Conservation (phyloP, 129 eudicot genomes). For the Cynara cardunculus region DNA sequence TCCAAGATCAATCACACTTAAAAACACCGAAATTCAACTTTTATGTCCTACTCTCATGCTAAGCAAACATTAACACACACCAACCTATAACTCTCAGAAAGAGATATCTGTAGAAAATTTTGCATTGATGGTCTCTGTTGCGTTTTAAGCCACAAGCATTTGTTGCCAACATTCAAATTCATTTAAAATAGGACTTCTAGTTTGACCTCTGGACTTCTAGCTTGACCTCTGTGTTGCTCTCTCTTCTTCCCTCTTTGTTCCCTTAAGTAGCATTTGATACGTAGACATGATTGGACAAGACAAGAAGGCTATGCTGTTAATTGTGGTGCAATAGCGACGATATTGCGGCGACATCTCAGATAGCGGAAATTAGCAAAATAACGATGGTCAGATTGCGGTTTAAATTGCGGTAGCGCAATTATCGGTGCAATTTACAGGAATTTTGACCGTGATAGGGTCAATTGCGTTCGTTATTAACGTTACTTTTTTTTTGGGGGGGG, state of each 20-base stretch:
- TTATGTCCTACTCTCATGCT: not conserved
- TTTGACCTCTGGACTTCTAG: not conserved
- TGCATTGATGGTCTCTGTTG: not conserved
- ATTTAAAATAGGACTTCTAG: not conserved
- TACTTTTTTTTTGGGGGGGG: no score
- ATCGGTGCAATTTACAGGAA: no score
- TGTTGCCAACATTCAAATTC: not conserved
- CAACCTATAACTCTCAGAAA: not conserved
- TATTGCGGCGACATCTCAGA: no score
- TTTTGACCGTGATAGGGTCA: no score
- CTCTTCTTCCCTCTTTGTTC: not conserved
- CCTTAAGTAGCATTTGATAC: no score
- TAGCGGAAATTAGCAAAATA: no score
- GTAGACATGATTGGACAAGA: no score
- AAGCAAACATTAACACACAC: not conserved
- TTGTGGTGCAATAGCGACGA: no score
- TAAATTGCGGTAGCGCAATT: no score
- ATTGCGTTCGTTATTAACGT: no score
- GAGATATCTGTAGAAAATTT: not conserved
- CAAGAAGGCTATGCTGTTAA: no score
- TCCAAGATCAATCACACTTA: not conserved
- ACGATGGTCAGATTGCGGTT: no score
- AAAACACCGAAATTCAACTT: not conserved
- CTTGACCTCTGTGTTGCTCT: not conserved
- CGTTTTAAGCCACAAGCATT: not conserved